Percentiles rank a stretch among this genome's conserved stretches.
phyloP scores from a whole-genome alignment of 176 grass and related monocot species.

The Oryza meyeriana region DNA sequence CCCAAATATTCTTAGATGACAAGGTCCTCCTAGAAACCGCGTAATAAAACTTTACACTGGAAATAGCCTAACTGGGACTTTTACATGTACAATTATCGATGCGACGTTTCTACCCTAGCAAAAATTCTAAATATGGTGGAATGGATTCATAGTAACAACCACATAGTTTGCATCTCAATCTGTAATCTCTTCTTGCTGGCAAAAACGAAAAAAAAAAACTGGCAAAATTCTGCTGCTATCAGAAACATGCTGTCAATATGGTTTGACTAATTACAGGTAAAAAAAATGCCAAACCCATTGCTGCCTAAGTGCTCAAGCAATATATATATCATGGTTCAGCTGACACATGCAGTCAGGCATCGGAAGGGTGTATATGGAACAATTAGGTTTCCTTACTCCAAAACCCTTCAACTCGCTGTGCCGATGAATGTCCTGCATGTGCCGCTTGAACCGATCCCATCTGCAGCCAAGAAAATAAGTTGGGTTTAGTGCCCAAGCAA shows the following conservation, averaged over 20 bases:
- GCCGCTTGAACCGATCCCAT: conserved; percentile 77
- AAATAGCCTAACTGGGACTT: too few relatives aligned
- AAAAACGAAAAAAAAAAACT: background rate
- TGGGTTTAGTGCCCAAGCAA: background rate
- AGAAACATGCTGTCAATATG: background rate
- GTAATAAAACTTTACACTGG: too few relatives aligned
- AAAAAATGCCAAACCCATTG: background rate
- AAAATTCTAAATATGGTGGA: background rate
- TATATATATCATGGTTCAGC: conserved; percentile 31
- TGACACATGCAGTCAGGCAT: conserved; percentile 93
- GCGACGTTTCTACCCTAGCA: background rate
- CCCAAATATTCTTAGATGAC: too few relatives aligned
- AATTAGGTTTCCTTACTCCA: conserved; percentile 52
- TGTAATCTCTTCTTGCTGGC: conserved; percentile 8
- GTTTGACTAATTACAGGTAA: conserved; percentile 35
- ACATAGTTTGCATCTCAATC: conserved; percentile 18
- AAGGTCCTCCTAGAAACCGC: too few relatives aligned
- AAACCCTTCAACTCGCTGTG: conserved; percentile 68
- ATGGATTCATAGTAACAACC: conserved; percentile 6
- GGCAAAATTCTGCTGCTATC: background rate
- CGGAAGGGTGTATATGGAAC: conserved; percentile 71
- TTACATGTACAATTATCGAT: background rate
- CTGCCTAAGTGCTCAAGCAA: background rate
- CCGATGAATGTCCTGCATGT: conserved; percentile 72
- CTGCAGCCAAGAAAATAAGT: conserved; percentile 30